Conservation (phyloP, 768 basidiomycete species). For the Kwoniella shandongensis region DNA sequence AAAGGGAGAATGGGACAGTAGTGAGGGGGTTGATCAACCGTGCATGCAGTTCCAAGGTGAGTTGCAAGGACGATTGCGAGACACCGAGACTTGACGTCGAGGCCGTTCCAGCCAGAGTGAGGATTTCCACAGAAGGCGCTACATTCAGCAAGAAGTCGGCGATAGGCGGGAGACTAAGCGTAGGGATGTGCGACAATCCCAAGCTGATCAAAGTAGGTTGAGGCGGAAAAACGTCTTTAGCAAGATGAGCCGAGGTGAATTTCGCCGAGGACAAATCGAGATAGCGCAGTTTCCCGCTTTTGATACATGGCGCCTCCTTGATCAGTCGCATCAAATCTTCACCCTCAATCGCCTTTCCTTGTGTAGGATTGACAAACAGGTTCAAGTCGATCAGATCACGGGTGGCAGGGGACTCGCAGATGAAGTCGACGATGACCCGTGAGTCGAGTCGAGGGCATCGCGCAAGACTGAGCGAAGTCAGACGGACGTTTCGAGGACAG, state of each 20-base stretch:
- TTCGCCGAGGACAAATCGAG: slow-evolving; percentile 86
- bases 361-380: slow-evolving; percentile 60
- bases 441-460: slow-evolving; percentile 82
- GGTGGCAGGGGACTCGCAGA: slow-evolving; percentile 68
- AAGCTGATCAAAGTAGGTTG: slow-evolving; percentile 79
- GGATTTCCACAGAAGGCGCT: slow-evolving; percentile 76
- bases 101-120: slow-evolving; percentile 79
- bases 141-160: slow-evolving; percentile 67
- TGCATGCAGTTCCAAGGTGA: slow-evolving; percentile 73
- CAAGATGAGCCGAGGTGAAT: slow-evolving; percentile 61
- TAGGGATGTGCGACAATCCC: slow-evolving; percentile 81
- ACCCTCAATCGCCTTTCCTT: slow-evolving; percentile 76
- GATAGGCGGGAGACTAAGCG: slow-evolving; percentile 66
- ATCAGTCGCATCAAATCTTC: slow-evolving; percentile 70
- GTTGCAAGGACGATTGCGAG: slow-evolving; percentile 62
- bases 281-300: slow-evolving; percentile 71
- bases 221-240: slow-evolving; percentile 60
- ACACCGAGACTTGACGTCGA: slow-evolving; percentile 57
- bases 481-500: slow-evolving; percentile 59
- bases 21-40: slow-evolving; percentile 77
- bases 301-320: slow-evolving; percentile 74
- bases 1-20: slow-evolving; percentile 72
- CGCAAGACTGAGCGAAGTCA: slow-evolving; percentile 78
- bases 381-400: slow-evolving; percentile 66
- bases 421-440: slow-evolving; percentile 70